These are phyloP conservation scores for Cicer arietinum DNA, from an alignment of 306 rosid genomes.

Conservation along the genomic window DNA sequence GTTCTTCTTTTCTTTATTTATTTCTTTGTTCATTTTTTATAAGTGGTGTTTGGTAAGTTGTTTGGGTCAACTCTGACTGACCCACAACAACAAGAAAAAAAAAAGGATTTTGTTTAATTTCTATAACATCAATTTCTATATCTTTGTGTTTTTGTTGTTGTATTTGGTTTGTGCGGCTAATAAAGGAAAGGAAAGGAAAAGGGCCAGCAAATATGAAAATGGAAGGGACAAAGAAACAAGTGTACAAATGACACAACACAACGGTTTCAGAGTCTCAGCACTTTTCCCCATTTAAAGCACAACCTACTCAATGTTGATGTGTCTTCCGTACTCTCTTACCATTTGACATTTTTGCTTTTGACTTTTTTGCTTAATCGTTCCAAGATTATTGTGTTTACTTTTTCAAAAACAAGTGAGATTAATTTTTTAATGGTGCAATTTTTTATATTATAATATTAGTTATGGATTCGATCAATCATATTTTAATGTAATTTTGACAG, in stretches of 20 bases:
- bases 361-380: too few species aligned
- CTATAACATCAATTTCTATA: not conserved
- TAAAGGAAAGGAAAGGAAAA: not conserved
- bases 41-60: not conserved
- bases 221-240: slow-evolving; percentile 2
- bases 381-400: too few species aligned
- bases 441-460: too few species aligned
- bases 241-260: not conserved
- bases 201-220: not conserved
- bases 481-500: too few species aligned
- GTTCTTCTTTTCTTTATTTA: slow-evolving; percentile 1
- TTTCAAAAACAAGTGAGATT: too few species aligned
- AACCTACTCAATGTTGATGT: slow-evolving; percentile 19
- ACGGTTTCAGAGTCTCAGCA: slow-evolving; percentile 38
- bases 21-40: not conserved
- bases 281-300: slow-evolving; percentile 42
- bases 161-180: not conserved
- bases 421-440: too few species aligned
- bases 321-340: slow-evolving; percentile 20
- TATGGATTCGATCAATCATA: too few species aligned
- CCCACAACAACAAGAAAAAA: slow-evolving; percentile 26
- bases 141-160: not conserved
- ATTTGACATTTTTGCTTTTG: slow-evolving; percentile 26
- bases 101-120: not conserved
- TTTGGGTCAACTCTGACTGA: slow-evolving; percentile 38